Evolutionary conservation across 2,329 filamentous ascomycete species (phyloP), one percentile per base, ranked within the genome.

Genomic region (Fusarium succisae): DNA sequence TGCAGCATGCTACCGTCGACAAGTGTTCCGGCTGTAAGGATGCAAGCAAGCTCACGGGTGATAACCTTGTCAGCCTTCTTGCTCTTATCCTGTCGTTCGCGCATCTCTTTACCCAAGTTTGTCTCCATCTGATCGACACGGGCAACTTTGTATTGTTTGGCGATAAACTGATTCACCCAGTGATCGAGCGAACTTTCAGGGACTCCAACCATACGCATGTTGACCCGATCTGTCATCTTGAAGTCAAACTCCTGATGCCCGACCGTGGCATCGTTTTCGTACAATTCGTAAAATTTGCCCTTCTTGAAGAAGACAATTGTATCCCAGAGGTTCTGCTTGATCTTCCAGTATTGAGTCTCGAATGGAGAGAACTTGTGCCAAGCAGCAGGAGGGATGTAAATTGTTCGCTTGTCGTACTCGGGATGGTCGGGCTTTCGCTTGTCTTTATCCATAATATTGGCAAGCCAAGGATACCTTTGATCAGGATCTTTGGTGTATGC

Each of bases 271-370:
- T 99, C 96, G 69, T 98, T 98, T 81, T 99, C 96, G 79, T 98
- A 99, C 0, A 99, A 88, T 81, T 99, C 96, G 80, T 98, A 99
- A 83, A 99, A 99, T 79, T 99, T 99, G 79, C 96, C 96, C 86
- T 99, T 99, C 84, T 98, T 99, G 91, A 99, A 99, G 84, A 99
- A 99, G 22, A 99, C 96, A 51, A 99, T 92, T 0, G 95, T 98
- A 75, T 98, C 95, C 93, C 94, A 98, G 75, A 97, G 94, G 77
- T 98, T 98, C 82, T 95, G 93, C 85, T 99, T 99, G 82, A 99
- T 98, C 79, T 97, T 94, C 96, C 96, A 99, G 82, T 99, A 99
- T 81, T 99, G 96, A 82, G 95, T 97, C 83, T 99, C 96, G 74
- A 99, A 99, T 0, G 96, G 90, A 0, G 95, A 97, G 80, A 99